These are phyloP conservation scores for Catharanthus roseus DNA, from an alignment of 257 asterid genomes.

Conservation along the genomic window DNA sequence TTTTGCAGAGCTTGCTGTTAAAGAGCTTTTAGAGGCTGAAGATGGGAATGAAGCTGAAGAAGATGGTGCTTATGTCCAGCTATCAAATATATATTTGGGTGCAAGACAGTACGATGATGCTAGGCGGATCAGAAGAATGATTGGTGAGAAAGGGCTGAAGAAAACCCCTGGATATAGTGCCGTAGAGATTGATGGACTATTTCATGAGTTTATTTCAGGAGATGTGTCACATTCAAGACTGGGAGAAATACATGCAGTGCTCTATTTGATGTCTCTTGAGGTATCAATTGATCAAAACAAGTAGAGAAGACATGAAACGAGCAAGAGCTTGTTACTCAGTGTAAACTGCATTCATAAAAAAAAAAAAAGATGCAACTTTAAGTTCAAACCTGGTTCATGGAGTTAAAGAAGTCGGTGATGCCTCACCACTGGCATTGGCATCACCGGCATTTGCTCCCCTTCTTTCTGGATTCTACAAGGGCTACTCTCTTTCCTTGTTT, in stretches of 20 bases:
- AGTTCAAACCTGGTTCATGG: too few relatives aligned
- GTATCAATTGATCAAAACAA: neutral
- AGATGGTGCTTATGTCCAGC: constrained; percentile 38
- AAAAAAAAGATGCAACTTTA: constrained; percentile 3
- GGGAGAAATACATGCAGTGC: constrained; percentile 23
- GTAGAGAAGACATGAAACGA: neutral
- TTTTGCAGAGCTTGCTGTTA: constrained; percentile 36
- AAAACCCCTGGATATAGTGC: constrained; percentile 38
- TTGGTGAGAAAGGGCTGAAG: constrained; percentile 36
- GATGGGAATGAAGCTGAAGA: constrained; percentile 32
- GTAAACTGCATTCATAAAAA: neutral
- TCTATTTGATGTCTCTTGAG: constrained; percentile 22
- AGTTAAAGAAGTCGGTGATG: too few relatives aligned
- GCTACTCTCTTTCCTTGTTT: neutral
- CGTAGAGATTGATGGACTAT: constrained; percentile 33
- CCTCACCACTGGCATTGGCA: too few relatives aligned
- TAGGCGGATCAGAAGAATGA: constrained; percentile 29
- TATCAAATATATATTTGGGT: constrained; percentile 35
- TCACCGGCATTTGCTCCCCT: neutral
- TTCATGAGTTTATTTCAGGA: constrained; percentile 34
- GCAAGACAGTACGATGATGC: constrained; percentile 32
- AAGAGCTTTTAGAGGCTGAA: constrained; percentile 30
- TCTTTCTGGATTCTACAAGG: neutral
- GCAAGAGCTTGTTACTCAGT: neutral
- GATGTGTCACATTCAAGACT: constrained; percentile 30